Evolutionary conservation across 164 flowering plant genomes (phyloP).

Genomic region (Vitis rupestris): DNA sequence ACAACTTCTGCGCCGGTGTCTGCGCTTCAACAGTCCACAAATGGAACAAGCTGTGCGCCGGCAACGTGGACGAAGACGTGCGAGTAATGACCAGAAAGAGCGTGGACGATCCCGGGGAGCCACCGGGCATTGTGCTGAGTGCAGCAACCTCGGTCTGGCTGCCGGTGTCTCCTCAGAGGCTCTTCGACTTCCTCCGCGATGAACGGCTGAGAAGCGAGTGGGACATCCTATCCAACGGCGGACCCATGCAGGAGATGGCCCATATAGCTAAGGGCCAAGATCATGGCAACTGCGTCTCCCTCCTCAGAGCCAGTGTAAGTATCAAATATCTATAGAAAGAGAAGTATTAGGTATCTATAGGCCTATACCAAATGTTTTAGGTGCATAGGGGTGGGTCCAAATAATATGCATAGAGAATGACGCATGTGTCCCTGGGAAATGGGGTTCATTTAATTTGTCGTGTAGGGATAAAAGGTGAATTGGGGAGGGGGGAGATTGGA

Average conservation of each 20-base stretch:
- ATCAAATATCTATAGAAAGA: neutral
- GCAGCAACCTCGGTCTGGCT: conserved; percentile 98
- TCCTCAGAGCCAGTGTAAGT: conserved; percentile 79
- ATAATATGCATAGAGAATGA: conserved; percentile 1
- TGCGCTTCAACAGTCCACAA: conserved; percentile 87
- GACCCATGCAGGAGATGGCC: conserved; percentile 99
- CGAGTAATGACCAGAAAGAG: conserved; percentile 95
- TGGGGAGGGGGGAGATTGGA: conserved; percentile 16
- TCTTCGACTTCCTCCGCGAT: conserved; percentile 86
- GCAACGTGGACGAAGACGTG: conserved; percentile 74
- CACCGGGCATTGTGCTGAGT: conserved; percentile 85
- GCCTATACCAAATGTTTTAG: neutral
- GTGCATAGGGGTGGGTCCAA: neutral
- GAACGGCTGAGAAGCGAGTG: conserved; percentile 89
- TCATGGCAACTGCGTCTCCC: conserved; percentile 93
- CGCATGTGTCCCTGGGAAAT: conserved; percentile 1
- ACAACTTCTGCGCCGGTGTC: conserved; percentile 92
- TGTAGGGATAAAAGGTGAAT: conserved; percentile 10
- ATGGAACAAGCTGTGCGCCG: conserved; percentile 81
- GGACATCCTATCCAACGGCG: conserved; percentile 97
- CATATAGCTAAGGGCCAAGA: conserved; percentile 96
- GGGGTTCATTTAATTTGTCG: neutral
- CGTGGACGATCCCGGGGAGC: conserved; percentile 94
- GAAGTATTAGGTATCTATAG: neutral
- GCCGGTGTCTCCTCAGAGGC: conserved; percentile 80